These are phyloP conservation scores for Vanderwaltozyma tropicalis DNA, from an alignment of 805 yeast species.

Conservation along the genomic window DNA sequence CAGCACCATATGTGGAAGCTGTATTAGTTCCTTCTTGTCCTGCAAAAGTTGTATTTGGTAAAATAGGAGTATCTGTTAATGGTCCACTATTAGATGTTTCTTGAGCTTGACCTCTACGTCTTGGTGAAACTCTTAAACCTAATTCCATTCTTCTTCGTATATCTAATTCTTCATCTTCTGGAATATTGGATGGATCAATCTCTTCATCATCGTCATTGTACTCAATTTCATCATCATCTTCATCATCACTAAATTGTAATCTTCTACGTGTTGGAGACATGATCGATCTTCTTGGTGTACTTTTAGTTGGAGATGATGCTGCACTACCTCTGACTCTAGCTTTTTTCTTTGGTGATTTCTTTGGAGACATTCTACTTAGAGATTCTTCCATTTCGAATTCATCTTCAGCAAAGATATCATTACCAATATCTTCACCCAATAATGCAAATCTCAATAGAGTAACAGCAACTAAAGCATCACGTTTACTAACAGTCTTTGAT, in stretches of 20 bases:
- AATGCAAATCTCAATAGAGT: slow-evolving; percentile 75
- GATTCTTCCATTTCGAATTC: slow-evolving; percentile 14
- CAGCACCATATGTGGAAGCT: slow-evolving; percentile 9
- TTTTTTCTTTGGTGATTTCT: slow-evolving; percentile 28
- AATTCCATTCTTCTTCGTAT: slow-evolving; percentile 18
- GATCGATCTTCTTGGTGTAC: slow-evolving; percentile 8
- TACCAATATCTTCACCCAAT: slow-evolving; percentile 35
- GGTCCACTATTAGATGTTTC: slow-evolving; percentile 9
- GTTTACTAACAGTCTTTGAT: slow-evolving; percentile 58
- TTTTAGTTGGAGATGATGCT: slow-evolving; percentile 14
- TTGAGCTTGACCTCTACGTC: slow-evolving; percentile 12
- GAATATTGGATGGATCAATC: slow-evolving; percentile 7
- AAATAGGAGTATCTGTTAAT: slow-evolving; percentile 16
- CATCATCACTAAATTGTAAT: slow-evolving; percentile 23
- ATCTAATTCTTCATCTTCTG: slow-evolving; percentile 25
- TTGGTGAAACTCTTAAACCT: slow-evolving; percentile 25
- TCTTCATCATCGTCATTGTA: slow-evolving; percentile 10
- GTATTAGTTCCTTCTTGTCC: slow-evolving; percentile 14
- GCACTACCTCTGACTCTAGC: slow-evolving; percentile 6
- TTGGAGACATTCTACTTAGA: slow-evolving; percentile 16
- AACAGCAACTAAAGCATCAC: slow-evolving; percentile 82
- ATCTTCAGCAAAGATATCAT: slow-evolving; percentile 14
- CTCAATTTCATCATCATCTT: slow-evolving; percentile 22
- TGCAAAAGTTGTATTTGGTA: slow-evolving; percentile 14
- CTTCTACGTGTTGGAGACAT: slow-evolving; percentile 10